These are phyloP conservation scores for Chytriomyces hyalinus DNA, from an alignment of 192 early-diverging fungal species.

Conservation along the genomic window DNA sequence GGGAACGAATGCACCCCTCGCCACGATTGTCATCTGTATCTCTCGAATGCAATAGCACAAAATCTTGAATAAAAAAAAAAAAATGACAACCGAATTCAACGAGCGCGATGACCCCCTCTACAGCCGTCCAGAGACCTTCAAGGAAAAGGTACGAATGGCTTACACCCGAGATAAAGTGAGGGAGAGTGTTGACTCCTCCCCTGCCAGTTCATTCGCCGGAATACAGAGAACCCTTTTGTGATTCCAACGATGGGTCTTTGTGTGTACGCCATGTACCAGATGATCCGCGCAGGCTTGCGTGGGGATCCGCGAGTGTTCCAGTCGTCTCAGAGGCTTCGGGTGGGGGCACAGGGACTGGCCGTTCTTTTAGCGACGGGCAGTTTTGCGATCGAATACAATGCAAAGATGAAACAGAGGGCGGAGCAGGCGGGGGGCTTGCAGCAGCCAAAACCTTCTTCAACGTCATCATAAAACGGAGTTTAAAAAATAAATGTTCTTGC, in stretches of 20 bases:
- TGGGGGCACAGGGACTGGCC: conserved; percentile 41
- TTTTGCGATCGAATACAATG: conserved; percentile 1
- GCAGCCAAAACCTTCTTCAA: background rate
- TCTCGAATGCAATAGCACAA: no score
- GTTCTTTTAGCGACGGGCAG: conserved; percentile 20
- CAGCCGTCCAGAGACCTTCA: conserved; percentile 11
- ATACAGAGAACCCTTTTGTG: conserved; percentile 43
- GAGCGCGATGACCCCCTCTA: conserved; percentile 22
- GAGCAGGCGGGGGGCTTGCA: background rate
- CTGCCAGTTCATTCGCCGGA: conserved; percentile 16
- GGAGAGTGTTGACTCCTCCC: background rate
- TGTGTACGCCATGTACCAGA: conserved; percentile 28
- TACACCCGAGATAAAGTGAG: background rate
- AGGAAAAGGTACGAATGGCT: conserved; percentile 4
- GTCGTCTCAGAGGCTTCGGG: conserved; percentile 33
- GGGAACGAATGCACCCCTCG: no score
- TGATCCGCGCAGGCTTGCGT: conserved; percentile 32
- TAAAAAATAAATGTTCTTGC: no score
- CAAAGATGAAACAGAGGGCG: background rate
- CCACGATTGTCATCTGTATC: no score
- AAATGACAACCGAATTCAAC: background rate
- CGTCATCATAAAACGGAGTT: no score
- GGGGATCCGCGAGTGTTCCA: conserved; percentile 41
- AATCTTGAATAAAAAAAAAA: no score
- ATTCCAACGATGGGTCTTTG: conserved; percentile 32